Conservation (phyloP, 768 basidiomycete genomes). For the Phaffia tasmanica region DNA sequence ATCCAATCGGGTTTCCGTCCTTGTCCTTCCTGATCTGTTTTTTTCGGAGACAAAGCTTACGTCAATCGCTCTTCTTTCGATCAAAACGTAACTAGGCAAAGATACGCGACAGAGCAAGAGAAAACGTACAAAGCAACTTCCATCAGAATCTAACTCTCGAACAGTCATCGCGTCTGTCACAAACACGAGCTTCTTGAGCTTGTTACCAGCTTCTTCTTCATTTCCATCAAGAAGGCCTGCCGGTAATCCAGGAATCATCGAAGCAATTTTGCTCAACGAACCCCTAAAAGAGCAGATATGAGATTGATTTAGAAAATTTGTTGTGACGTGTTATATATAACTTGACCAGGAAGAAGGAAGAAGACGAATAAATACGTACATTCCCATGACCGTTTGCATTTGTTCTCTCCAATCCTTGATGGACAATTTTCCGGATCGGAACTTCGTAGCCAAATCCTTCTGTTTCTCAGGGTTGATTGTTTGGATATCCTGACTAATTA, state of each 20-base stretch:
- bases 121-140: slow-evolving; percentile 63
- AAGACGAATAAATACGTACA: slow-evolving; percentile 47
- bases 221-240: slow-evolving; percentile 81
- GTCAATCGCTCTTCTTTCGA: background rate
- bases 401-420: slow-evolving; percentile 98
- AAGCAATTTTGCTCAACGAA: slow-evolving; percentile 95
- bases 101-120: background rate
- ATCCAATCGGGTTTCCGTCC: slow-evolving; percentile 41
- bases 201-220: slow-evolving; percentile 79
- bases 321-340: slow-evolving; percentile 18
- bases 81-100: background rate
- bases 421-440: slow-evolving; percentile 85
- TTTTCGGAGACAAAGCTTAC: background rate
- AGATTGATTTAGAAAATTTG: background rate
- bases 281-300: slow-evolving; percentile 51
- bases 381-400: slow-evolving; percentile 93
- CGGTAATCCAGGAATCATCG: slow-evolving; percentile 95
- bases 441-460: slow-evolving; percentile 95
- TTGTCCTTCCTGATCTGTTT: slow-evolving; percentile 35
- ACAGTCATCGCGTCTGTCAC: slow-evolving; percentile 98
- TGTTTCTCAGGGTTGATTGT: slow-evolving; percentile 90
- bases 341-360: slow-evolving; percentile 3
- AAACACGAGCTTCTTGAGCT: slow-evolving; percentile 96
- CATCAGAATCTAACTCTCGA: slow-evolving; percentile 86
- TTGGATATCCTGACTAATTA: slow-evolving; percentile 64